A percentile compares a stretch with the other conserved stretches of the same genome.
These are phyloP conservation scores for Viola odorata DNA, from an alignment of 345 rosid genomes.

Conservation along the genomic window DNA sequence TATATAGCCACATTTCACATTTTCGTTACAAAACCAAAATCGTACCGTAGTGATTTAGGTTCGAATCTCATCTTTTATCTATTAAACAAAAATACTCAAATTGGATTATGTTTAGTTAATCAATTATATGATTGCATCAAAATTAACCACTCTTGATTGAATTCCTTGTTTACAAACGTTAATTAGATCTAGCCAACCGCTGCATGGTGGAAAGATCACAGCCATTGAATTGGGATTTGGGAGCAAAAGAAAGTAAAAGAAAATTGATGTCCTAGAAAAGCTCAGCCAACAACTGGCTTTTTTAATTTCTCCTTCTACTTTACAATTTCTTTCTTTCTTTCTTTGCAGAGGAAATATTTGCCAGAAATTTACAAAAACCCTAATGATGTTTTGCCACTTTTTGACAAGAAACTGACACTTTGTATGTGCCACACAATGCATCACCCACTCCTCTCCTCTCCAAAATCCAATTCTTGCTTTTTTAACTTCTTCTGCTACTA, in stretches of 20 bases:
- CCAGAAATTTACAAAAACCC: not conserved
- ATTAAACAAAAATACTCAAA: no score
- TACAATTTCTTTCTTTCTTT: not conserved
- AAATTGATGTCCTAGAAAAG: not conserved
- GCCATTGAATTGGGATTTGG: no score
- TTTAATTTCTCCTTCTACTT: not conserved
- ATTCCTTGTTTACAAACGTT: no score
- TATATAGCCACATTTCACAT: no score
- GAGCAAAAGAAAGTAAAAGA: not conserved
- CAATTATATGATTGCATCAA: no score
- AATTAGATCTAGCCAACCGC: not conserved
- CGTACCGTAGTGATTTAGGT: no score
- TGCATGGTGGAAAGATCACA: not conserved
- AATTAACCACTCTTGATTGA: no score
- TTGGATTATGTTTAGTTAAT: no score
- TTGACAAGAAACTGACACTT: slow-evolving; percentile 29
- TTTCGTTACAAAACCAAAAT: no score
- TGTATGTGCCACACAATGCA: no score
- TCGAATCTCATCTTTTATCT: no score
- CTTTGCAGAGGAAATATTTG: not conserved
- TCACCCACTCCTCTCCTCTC: no score
- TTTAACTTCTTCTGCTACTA: slow-evolving; percentile 23
- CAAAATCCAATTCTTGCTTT: slow-evolving; percentile 26
- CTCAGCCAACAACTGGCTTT: not conserved
- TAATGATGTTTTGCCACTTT: slow-evolving; percentile 24